These are phyloP conservation scores for Aspergillus cejpii DNA, from an alignment of 2,329 filamentous ascomycete species.

Conservation along the genomic window DNA sequence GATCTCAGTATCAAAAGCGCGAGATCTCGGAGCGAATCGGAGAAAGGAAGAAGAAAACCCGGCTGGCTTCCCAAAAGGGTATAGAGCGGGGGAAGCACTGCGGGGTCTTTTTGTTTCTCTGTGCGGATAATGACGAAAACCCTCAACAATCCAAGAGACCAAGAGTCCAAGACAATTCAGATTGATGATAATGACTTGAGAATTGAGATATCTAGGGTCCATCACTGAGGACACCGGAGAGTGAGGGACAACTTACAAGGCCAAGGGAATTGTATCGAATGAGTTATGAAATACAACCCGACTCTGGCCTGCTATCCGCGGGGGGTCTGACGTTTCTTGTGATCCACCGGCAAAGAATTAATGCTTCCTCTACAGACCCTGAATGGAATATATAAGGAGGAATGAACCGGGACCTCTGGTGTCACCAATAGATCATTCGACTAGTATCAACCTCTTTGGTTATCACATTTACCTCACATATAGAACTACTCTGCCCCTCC, in stretches of 20 bases:
- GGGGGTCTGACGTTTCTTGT: conserved; percentile 8
- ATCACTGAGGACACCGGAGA: too few species aligned
- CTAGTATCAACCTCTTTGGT: background rate
- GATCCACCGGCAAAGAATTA: conserved; percentile 9
- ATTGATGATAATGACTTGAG: too few species aligned
- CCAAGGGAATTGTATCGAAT: conserved; percentile 1
- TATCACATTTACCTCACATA: background rate
- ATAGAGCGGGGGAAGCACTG: conserved; percentile 14
- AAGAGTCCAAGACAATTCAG: too few species aligned
- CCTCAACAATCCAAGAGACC: background rate
- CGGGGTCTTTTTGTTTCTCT: conserved; percentile 1
- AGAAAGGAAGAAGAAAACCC: conserved; percentile 15
- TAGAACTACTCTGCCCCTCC: background rate
- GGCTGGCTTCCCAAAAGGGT: conserved; percentile 10
- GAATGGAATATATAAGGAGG: background rate
- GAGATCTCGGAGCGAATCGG: conserved; percentile 18
- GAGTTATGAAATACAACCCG: background rate
- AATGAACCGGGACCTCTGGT: background rate
- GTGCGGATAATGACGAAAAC: conserved; percentile 14
- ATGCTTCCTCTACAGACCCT: background rate
- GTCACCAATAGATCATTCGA: background rate
- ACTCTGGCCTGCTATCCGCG: background rate
- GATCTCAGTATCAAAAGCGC: background rate
- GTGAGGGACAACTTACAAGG: background rate
- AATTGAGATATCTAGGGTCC: too few species aligned